Evolutionary conservation across 805 yeast genomes (phyloP).

Genomic region (Starmerella bombicola): DNA sequence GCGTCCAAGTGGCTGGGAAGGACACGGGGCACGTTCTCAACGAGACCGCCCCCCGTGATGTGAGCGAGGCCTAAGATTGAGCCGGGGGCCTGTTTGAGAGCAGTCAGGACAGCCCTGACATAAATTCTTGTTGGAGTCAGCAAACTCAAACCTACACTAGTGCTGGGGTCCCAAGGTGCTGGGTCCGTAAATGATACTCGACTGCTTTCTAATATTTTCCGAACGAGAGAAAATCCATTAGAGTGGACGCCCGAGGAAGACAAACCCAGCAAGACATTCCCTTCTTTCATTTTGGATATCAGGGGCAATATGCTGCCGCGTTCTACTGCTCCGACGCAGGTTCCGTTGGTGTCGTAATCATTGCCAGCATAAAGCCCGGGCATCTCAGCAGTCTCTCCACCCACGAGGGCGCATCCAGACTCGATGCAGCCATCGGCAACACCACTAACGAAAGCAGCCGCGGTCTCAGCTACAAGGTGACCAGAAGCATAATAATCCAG

Average conservation of each 20-base stretch:
- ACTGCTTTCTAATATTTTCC: constrained; percentile 74
- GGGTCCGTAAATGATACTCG: constrained; percentile 56
- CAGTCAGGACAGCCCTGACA: constrained; percentile 76
- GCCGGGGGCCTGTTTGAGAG: constrained; percentile 40
- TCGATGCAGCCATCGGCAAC: constrained; percentile 92
- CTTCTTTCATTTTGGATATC: constrained; percentile 51
- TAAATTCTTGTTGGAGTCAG: constrained; percentile 87
- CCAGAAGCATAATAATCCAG: constrained; percentile 96
- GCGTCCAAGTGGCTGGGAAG: constrained; percentile 74
- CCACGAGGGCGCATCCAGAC: constrained; percentile 95
- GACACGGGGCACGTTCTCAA: constrained; percentile 93
- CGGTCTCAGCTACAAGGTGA: constrained; percentile 67
- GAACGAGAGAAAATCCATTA: constrained; percentile 87
- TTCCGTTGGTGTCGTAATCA: constrained; percentile 96
- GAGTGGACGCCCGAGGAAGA: constrained; percentile 92
- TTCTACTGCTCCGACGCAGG: constrained; percentile 92
- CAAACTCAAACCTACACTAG: constrained; percentile 73
- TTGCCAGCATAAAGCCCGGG: constrained; percentile 96
- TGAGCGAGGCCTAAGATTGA: constrained; percentile 82
- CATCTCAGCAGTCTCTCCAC: constrained; percentile 99
- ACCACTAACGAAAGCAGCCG: constrained; percentile 82
- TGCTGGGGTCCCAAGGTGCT: constrained; percentile 73
- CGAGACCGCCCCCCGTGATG: constrained; percentile 96
- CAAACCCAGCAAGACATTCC: constrained; percentile 76
- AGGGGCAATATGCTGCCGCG: constrained; percentile 65